Evolutionary conservation across 768 basidiomycete genomes (phyloP), one percentile per base, ranked within the genome.

Genomic region (Tricholoma bakamatsutake): DNA sequence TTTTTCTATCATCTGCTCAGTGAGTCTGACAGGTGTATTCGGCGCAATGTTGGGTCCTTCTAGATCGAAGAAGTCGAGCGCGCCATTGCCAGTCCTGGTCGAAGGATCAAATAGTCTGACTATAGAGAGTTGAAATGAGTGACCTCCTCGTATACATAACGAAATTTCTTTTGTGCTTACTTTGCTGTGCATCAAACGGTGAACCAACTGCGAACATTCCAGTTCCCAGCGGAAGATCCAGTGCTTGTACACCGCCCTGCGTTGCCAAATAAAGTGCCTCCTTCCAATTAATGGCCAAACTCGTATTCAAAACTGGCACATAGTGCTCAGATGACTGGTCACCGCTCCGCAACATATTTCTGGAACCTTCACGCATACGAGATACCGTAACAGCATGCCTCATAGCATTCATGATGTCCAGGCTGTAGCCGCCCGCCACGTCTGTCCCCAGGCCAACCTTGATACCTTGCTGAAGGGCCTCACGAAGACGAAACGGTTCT

Each of bases 391-490:
- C 92, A 0, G 89, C 84, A 50, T 84, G 82, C 48, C 93, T 76
- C 93, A 94, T 94, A 18, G 81, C 75, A 46, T 71, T 77, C 81
- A 92, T 87, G 13, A 95, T 81, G 62, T 89, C 87, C 34, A 85
- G 65, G 47, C 80, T 82, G 67, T 95, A 95, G 4, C 93, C 93
- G 1, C 93, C 93, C 2, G 90, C 90, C 43, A 95, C 74, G 60
- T 96, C 93, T 18, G 85, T 84, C 2, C 93, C 93, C 1, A 96
- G 78, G 0, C 93, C 93, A 10, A 95, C 81, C 27, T 75, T 79
- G 30, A 93, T 83, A 0, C 77, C 79, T 28, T 67, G 69, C 43
- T 78, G 70, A 33, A 93, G 72, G 4, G 90, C 89, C 67, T 92
- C 89, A 31, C 84, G 81, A 33, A 89, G 71, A 2, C 76, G 79